phyloP scores from a whole-genome alignment of 257 asterid genomes.

The Echites panduratus region DNA sequence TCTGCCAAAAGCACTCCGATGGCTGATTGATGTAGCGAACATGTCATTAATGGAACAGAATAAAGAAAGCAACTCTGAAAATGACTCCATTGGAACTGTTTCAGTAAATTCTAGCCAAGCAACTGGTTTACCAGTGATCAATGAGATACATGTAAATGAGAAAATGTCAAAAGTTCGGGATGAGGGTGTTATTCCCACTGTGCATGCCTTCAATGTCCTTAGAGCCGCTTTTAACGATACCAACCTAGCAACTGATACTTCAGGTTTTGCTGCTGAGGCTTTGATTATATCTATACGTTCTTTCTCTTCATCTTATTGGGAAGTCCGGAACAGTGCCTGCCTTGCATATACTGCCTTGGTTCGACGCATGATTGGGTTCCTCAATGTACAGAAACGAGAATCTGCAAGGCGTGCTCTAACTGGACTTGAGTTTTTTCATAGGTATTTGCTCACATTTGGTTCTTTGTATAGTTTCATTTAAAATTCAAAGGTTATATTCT shows the following conservation, averaged over 20 bases:
- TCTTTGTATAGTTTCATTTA: slow-evolving; percentile 10
- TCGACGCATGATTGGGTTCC: slow-evolving; percentile 96
- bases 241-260: slow-evolving; percentile 88
- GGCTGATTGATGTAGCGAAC: slow-evolving; percentile 70
- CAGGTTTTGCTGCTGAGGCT: slow-evolving; percentile 92
- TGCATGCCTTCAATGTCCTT: slow-evolving; percentile 91
- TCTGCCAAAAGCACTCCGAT: slow-evolving; percentile 76
- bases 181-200: slow-evolving; percentile 93
- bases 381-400: slow-evolving; percentile 85
- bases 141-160: slow-evolving; percentile 28
- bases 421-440: slow-evolving; percentile 92
- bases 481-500: background rate
- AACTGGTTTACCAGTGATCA: slow-evolving; percentile 16
- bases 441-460: slow-evolving; percentile 36
- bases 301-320: slow-evolving; percentile 96
- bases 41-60: slow-evolving; percentile 45
- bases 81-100: slow-evolving; percentile 22
- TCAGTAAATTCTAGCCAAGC: slow-evolving; percentile 20
- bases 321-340: slow-evolving; percentile 95
- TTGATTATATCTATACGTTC: slow-evolving; percentile 66
- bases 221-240: slow-evolving; percentile 87
- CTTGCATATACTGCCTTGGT: slow-evolving; percentile 93
- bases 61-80: slow-evolving; percentile 26
- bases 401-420: slow-evolving; percentile 85
- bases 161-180: slow-evolving; percentile 74